Percentiles rank a stretch among this genome's conserved stretches.
These are phyloP conservation scores for Coemansia sp. DNA, from an alignment of 192 early-diverging fungal species.

Conservation along the genomic window DNA sequence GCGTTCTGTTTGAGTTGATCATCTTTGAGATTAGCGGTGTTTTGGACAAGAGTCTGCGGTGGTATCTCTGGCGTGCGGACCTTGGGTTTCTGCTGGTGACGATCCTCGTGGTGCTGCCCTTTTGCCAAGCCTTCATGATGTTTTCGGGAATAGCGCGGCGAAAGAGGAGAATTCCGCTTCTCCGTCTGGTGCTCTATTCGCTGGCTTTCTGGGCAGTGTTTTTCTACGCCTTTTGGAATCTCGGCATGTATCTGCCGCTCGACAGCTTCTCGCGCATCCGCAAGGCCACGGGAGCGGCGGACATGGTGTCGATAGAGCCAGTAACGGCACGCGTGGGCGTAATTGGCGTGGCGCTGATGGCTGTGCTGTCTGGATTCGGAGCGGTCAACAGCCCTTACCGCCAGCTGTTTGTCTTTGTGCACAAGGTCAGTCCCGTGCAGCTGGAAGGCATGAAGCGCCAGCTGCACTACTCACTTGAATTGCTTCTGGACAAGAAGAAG, in stretches of 20 bases:
- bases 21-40: constrained; percentile 79
- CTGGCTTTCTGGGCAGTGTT: constrained; percentile 46
- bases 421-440: constrained; percentile 57
- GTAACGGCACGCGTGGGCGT: constrained; percentile 83
- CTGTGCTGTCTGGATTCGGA: constrained; percentile 90
- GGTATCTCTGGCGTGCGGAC: constrained; percentile 74
- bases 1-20: constrained; percentile 79
- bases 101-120: constrained; percentile 72
- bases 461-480: constrained; percentile 65
- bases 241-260: constrained; percentile 62
- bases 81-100: constrained; percentile 67
- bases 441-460: constrained; percentile 65
- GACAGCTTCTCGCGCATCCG: constrained; percentile 53
- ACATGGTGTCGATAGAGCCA: constrained; percentile 61
- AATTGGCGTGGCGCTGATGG: constrained; percentile 92
- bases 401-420: constrained; percentile 78
- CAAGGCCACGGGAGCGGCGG: constrained; percentile 37
- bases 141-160: constrained; percentile 43
- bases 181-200: constrained; percentile 35
- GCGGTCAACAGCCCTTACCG: constrained; percentile 91
- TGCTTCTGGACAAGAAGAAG: constrained; percentile 69
- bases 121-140: constrained; percentile 70
- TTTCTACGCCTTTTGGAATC: constrained; percentile 64
- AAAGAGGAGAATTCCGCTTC: constrained; percentile 26
- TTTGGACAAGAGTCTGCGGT: constrained; percentile 66